A percentile compares a stretch with the other conserved stretches of the same genome.
Evolutionary conservation across 1,139 yeast species (phyloP).

Genomic region (Candida pseudoviswanathii): DNA sequence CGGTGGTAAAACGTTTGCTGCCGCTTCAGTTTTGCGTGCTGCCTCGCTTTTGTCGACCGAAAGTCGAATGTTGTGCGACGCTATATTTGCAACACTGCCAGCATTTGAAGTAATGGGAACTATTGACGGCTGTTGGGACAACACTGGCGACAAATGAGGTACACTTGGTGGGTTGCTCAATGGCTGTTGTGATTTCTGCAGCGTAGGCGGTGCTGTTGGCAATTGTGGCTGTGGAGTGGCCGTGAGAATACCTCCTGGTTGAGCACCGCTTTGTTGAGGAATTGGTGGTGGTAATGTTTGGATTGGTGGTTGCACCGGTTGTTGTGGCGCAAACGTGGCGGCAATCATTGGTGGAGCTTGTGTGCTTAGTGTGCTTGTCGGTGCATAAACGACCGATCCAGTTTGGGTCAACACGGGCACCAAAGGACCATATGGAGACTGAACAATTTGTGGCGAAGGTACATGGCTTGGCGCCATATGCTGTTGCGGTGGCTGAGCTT

Average conservation of each 20-base stretch:
- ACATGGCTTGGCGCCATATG: constrained; percentile 7
- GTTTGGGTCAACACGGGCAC: constrained; percentile 35
- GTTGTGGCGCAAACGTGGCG: constrained; percentile 8
- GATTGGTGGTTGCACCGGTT: neutral
- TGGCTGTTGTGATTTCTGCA: neutral
- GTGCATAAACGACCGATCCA: constrained; percentile 20
- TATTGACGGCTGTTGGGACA: constrained; percentile 13
- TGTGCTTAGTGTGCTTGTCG: constrained; percentile 11
- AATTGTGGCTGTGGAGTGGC: constrained; percentile 2
- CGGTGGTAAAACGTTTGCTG: constrained; percentile 8
- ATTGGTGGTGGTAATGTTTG: constrained; percentile 6
- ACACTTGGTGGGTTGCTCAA: neutral
- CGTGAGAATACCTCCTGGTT: neutral
- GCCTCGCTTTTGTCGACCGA: constrained; percentile 8
- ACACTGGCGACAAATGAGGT: constrained; percentile 1
- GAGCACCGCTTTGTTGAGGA: neutral
- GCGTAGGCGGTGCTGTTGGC: constrained; percentile 7
- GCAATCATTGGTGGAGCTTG: constrained; percentile 10
- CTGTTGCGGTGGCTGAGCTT: constrained; percentile 1
- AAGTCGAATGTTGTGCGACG: constrained; percentile 16
- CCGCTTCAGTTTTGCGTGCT: neutral
- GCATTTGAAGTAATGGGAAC: constrained; percentile 18
- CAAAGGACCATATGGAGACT: constrained; percentile 39
- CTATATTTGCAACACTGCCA: constrained; percentile 17
- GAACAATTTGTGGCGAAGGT: constrained; percentile 19